phyloP scores from a whole-genome alignment of 1,284 basidiomycete species.

The Phaffia rhodozyma region DNA sequence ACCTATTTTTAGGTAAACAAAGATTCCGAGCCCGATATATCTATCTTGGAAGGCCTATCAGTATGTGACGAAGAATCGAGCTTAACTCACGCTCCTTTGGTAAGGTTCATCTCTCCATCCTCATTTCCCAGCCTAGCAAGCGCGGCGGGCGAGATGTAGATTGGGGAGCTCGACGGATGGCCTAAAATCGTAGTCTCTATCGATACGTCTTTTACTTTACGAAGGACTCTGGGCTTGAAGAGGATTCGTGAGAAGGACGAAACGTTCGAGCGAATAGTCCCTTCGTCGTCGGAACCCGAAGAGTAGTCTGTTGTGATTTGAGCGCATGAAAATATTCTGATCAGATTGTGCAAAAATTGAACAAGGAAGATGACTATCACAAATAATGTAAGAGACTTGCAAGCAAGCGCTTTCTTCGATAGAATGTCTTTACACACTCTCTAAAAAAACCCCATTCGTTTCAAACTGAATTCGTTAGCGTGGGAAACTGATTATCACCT shows the following conservation, averaged over 20 bases:
- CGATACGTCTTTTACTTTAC: slow-evolving; percentile 54
- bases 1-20: neutral
- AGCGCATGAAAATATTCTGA: no score
- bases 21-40: neutral
- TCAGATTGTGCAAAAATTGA: neutral
- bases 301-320: slow-evolving; percentile 20
- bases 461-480: neutral
- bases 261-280: slow-evolving; percentile 47
- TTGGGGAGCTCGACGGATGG: slow-evolving; percentile 56
- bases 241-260: slow-evolving; percentile 65
- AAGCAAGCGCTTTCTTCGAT: slow-evolving; percentile 60
- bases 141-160: slow-evolving; percentile 66
- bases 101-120: slow-evolving; percentile 39
- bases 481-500: neutral
- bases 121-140: slow-evolving; percentile 39
- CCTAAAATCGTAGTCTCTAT: slow-evolving; percentile 66
- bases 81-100: slow-evolving; percentile 33
- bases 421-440: slow-evolving; percentile 52
- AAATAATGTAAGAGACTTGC: slow-evolving; percentile 58
- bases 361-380: neutral
- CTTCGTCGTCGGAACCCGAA: slow-evolving; percentile 21
- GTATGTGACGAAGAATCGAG: no score
- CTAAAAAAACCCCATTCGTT: slow-evolving; percentile 30
- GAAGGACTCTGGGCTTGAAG: slow-evolving; percentile 69
- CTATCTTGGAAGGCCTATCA: no score